Conservation (phyloP, 2,329 filamentous ascomycete genomes). For the Dothistroma pini region DNA sequence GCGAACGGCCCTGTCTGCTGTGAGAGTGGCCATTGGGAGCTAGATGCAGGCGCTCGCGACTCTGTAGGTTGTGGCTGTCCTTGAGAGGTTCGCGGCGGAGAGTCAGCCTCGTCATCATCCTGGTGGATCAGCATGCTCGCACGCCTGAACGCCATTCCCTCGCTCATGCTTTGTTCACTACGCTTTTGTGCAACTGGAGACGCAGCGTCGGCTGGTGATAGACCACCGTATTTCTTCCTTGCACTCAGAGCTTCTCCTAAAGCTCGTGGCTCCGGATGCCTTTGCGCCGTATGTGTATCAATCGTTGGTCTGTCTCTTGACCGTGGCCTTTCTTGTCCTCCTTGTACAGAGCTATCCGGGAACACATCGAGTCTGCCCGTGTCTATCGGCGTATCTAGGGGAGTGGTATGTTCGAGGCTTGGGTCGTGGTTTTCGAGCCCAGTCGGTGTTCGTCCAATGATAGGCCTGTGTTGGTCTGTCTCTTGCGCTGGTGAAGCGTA, state of each 20-base stretch:
- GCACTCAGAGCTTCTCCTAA: neutral
- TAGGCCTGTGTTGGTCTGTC: conserved; percentile 18
- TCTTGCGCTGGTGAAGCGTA: conserved; percentile 21
- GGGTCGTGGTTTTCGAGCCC: conserved; percentile 17
- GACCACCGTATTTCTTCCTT: conserved; percentile 7
- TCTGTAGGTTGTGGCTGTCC: neutral
- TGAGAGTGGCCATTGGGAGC: neutral
- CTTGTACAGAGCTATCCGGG: neutral
- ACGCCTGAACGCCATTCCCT: conserved; percentile 32
- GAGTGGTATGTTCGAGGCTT: conserved; percentile 5
- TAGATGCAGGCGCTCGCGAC: neutral
- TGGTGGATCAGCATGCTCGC: conserved; percentile 31
- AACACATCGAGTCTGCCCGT: neutral
- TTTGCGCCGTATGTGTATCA: conserved; percentile 14
- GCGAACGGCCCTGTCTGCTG: neutral
- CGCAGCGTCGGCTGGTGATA: conserved; percentile 10
- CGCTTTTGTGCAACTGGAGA: conserved; percentile 24
- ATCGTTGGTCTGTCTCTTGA: conserved; percentile 14
- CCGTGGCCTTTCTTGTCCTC: neutral
- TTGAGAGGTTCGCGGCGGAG: conserved; percentile 5
- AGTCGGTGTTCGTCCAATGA: conserved; percentile 27
- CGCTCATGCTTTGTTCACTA: conserved; percentile 29
- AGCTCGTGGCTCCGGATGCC: neutral
- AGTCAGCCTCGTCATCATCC: conserved; percentile 23
- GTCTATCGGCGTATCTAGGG: conserved; percentile 8